Conservation (phyloP, 495 filamentous ascomycete species). For the Talaromyces borbonicus region DNA sequence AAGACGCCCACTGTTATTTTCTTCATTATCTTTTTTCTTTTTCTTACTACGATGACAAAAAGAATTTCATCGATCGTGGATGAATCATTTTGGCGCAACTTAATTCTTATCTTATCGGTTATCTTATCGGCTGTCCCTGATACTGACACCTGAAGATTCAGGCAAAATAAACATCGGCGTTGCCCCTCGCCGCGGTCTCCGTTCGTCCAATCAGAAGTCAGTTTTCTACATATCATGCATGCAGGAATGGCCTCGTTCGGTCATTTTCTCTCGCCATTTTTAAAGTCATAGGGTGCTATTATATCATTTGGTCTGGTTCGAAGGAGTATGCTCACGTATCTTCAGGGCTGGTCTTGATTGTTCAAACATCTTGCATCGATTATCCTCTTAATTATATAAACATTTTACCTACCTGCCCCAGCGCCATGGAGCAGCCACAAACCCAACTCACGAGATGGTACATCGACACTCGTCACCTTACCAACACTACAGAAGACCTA, state of each 20-base stretch:
- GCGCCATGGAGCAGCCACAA: no score
- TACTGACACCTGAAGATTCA: not conserved
- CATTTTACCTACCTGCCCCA: no score
- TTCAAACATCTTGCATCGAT: no score
- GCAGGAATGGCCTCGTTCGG: not conserved
- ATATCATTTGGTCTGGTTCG: no score
- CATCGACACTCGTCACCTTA: constrained; percentile 32
- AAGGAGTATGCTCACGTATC: no score
- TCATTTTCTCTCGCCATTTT: no score
- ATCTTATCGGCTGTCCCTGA: constrained; percentile 1
- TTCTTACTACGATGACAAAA: no score
- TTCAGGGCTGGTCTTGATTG: no score
- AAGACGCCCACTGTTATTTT: constrained; percentile 69
- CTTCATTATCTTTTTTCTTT: no score
- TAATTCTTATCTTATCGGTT: constrained; percentile 5
- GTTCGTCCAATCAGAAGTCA: not conserved
- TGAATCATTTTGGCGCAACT: not conserved
- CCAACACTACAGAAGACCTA: constrained; percentile 20
- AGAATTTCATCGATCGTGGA: no score
- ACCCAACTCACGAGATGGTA: constrained; percentile 26
- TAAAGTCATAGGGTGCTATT: no score
- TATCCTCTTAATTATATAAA: no score
- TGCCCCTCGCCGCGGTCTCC: constrained; percentile 2
- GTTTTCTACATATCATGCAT: not conserved
- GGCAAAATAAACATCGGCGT: not conserved